phyloP scores from a whole-genome alignment of 1,139 yeast species.

The Kodamaea anthophila region DNA sequence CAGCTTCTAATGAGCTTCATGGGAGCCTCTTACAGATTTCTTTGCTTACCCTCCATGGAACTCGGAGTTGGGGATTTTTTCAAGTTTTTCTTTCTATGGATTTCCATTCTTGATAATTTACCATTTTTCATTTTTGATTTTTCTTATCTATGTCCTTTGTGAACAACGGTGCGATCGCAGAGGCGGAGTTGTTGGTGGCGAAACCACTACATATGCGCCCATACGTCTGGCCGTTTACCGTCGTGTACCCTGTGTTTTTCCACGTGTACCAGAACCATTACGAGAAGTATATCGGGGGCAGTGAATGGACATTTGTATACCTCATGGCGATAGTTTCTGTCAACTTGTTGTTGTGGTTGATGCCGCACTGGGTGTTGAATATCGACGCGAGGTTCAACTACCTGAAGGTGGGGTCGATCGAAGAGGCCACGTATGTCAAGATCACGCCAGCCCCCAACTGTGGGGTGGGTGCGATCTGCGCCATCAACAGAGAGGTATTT shows the following conservation, averaged over 20 bases:
- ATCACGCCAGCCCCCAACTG: conserved; percentile 79
- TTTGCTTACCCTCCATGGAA: too few relatives aligned
- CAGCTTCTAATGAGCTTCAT: too few relatives aligned
- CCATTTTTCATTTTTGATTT: too few relatives aligned
- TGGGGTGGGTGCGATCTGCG: conserved; percentile 79
- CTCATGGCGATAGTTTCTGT: conserved; percentile 66
- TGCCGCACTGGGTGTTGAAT: conserved; percentile 93
- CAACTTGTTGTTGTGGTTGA: conserved; percentile 73
- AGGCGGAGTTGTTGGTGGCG: conserved; percentile 70
- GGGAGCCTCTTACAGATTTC: too few relatives aligned
- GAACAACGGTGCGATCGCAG: conserved; percentile 53
- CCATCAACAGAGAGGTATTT: conserved; percentile 51
- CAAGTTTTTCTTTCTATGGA: too few relatives aligned
- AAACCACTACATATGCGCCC: conserved; percentile 59
- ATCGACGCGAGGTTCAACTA: conserved; percentile 72
- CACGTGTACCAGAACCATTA: conserved; percentile 65
- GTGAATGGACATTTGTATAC: conserved; percentile 85
- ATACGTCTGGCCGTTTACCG: conserved; percentile 77
- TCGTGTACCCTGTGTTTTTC: conserved; percentile 69
- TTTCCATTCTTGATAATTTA: too few relatives aligned
- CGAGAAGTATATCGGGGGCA: conserved; percentile 75
- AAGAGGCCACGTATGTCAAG: conserved; percentile 64
- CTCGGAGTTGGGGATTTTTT: not conserved
- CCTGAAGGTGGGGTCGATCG: conserved; percentile 40
- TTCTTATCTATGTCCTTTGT: conserved; percentile 38